These are phyloP conservation scores for Mimosa bimucronata DNA, from an alignment of 306 rosid genomes.

Conservation along the genomic window DNA sequence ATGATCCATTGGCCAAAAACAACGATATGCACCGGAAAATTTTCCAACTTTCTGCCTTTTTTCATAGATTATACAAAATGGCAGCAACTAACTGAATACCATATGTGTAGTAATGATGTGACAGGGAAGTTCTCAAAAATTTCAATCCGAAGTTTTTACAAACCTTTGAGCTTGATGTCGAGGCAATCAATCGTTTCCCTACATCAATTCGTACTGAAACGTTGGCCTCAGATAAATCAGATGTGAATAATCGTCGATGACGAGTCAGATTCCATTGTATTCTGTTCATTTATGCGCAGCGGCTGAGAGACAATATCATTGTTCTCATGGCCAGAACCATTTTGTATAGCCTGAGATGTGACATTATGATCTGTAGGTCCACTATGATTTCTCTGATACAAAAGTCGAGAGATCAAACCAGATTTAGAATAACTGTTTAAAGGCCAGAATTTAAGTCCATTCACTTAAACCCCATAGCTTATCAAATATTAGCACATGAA, in stretches of 20 bases:
- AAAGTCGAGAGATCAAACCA: conserved; percentile 32
- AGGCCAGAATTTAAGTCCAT: too few species aligned
- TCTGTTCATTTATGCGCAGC: conserved; percentile 55
- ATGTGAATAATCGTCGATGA: conserved; percentile 54
- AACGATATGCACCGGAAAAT: not conserved
- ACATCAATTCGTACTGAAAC: conserved; percentile 86
- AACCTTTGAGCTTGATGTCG: conserved; percentile 74
- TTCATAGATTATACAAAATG: not conserved
- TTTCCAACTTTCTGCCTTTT: not conserved
- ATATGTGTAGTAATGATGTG: too few species aligned
- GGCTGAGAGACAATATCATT: conserved; percentile 52
- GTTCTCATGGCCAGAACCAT: conserved; percentile 62
- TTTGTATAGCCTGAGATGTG: conserved; percentile 58
- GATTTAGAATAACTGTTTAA: conserved; percentile 26
- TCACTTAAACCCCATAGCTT: too few species aligned
- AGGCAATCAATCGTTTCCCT: conserved; percentile 50
- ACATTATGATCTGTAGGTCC: conserved; percentile 62
- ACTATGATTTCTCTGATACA: conserved; percentile 70
- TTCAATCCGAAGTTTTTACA: conserved; percentile 6
- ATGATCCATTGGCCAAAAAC: not conserved
- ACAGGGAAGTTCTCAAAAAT: too few species aligned
- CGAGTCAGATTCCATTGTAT: conserved; percentile 62
- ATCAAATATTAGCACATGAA: too few species aligned
- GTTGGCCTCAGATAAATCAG: conserved; percentile 78
- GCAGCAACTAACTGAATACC: not conserved